Conservation (phyloP, 805 yeast genomes). For the Hanseniaspora guilliermondii region DNA sequence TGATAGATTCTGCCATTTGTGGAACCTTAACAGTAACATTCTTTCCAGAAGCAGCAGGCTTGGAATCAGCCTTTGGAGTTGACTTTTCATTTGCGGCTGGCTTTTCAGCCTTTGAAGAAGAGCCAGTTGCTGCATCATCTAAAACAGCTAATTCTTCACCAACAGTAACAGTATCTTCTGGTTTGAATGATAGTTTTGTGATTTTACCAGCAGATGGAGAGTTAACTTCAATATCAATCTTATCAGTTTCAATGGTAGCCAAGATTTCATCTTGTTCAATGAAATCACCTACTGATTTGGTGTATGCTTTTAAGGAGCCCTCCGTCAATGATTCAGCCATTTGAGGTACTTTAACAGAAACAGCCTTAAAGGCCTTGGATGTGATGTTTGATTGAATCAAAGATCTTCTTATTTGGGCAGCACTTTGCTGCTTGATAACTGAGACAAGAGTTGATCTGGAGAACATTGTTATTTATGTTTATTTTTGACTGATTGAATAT, state of each 20-base stretch:
- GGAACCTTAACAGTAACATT: conserved; percentile 68
- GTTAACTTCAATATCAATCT: conserved; percentile 93
- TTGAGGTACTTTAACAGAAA: conserved; percentile 78
- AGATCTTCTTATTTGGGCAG: conserved; percentile 32
- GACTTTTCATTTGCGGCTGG: conserved; percentile 21
- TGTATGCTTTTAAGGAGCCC: conserved; percentile 70
- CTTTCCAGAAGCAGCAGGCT: conserved; percentile 25
- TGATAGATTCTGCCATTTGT: conserved; percentile 95
- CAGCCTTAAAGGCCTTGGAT: conserved; percentile 16
- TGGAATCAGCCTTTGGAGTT: conserved; percentile 14
- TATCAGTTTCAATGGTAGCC: conserved; percentile 96
- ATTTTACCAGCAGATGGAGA: conserved; percentile 87
- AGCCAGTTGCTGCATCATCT: conserved; percentile 65
- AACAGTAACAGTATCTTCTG: conserved; percentile 89
- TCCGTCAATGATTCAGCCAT: conserved; percentile 98
- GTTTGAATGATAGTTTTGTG: conserved; percentile 64
- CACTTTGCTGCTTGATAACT: background rate
- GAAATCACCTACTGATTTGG: conserved; percentile 73
- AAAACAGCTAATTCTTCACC: conserved; percentile 86
- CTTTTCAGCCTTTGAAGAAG: conserved; percentile 21
- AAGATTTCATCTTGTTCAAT: conserved; percentile 77
- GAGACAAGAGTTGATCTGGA: conserved; percentile 6
- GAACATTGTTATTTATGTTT: background rate
- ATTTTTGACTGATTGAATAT: background rate
- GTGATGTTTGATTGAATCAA: conserved; percentile 26